Conservation (phyloP, 2,329 filamentous ascomycete species). For the Colletotrichum aenigma region DNA sequence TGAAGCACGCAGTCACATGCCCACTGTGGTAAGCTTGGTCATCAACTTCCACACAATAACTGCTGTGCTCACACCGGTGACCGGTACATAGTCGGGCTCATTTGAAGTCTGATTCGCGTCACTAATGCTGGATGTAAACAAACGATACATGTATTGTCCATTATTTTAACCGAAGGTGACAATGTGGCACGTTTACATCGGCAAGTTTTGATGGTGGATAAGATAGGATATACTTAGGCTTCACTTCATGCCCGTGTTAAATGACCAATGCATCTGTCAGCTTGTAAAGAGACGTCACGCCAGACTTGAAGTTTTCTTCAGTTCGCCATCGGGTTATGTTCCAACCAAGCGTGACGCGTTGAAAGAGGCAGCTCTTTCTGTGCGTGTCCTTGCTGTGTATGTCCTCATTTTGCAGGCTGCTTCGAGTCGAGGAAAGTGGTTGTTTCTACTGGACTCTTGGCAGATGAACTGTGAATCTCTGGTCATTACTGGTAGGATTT, state of each 20-base stretch:
- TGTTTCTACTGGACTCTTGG: neutral
- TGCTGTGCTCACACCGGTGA: neutral
- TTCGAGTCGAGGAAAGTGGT: neutral
- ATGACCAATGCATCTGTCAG: neutral
- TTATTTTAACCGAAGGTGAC: fast-evolving
- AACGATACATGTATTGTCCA: neutral
- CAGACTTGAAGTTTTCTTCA: neutral
- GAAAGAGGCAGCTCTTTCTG: neutral
- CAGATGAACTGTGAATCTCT: neutral
- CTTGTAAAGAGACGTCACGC: neutral
- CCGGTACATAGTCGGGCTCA: neutral
- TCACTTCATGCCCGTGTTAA: neutral
- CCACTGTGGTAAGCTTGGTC: neutral
- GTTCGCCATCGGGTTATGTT: neutral
- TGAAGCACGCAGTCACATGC: neutral
- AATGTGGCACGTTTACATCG: neutral
- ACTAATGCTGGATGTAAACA: neutral
- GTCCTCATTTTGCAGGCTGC: neutral
- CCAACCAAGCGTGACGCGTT: neutral
- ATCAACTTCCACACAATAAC: neutral
- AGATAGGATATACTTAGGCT: neutral
- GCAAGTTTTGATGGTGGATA: neutral
- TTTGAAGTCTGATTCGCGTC: neutral
- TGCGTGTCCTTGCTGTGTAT: no score
- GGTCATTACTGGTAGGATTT: neutral